Evolutionary conservation across 176 grass and related monocot species (phyloP).

Genomic region (Cenchrus purpureus): DNA sequence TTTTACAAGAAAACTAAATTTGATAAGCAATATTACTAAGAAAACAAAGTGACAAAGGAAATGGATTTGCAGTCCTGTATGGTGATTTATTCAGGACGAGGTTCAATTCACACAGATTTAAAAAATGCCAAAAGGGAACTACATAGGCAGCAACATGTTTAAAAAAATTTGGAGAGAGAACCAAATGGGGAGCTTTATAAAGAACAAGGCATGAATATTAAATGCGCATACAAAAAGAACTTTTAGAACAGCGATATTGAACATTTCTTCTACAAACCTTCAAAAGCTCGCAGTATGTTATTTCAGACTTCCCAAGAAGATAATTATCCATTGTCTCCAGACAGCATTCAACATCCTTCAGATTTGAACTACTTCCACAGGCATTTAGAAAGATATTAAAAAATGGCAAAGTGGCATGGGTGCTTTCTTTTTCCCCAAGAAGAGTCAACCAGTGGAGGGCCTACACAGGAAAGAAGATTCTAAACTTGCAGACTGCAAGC

Average conservation of each 20-base stretch:
- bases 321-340: conserved; percentile 76
- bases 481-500: conserved; percentile 36
- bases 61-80: not conserved
- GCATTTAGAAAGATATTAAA: conserved; percentile 83
- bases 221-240: conserved; percentile 33
- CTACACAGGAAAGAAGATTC: conserved; percentile 45
- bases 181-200: conserved; percentile 19
- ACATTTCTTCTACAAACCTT: conserved; percentile 60
- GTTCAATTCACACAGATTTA: conserved; percentile 1
- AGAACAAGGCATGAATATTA: not conserved
- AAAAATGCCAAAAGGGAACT: conserved; percentile 32
- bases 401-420: conserved; percentile 48
- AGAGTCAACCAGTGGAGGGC: conserved; percentile 68
- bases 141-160: not conserved
- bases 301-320: conserved; percentile 87
- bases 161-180: not conserved
- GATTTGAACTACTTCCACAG: conserved; percentile 43
- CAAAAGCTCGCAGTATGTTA: conserved; percentile 86
- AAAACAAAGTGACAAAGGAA: conserved; percentile 21
- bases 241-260: conserved; percentile 17
- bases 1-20: conserved; percentile 18
- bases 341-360: conserved; percentile 54
- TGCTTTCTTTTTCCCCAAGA: conserved; percentile 60
- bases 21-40: not conserved
- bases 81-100: conserved; percentile 12